Evolutionary conservation across 176 grass and related monocot species (phyloP).

Genomic region (sorghum (Sorghum bicolor)): Sorghum_bicolor_NCBIv3 NC_012870.2:7052501-7053000

Average conservation of each 20-base stretch:
- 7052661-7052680: not conserved
- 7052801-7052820: conserved; percentile 29
- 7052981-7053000: not conserved
- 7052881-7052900: conserved; percentile 49
- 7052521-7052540: not conserved
- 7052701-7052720: conserved; percentile 34
- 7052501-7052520: not conserved
- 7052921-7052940: not conserved
- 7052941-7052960: conserved; percentile 47
- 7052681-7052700: conserved; percentile 43
- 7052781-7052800: conserved; percentile 20
- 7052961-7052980: conserved; percentile 44
- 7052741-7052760: conserved; percentile 38
- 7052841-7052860: not conserved
- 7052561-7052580: not conserved
- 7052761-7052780: conserved; percentile 14
- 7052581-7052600: not conserved
- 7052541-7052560: not conserved
- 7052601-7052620: not conserved
- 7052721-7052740: conserved; percentile 34
- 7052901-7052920: conserved; percentile 10
- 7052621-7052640: not conserved
- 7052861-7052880: conserved; percentile 45
- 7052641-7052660: not conserved
- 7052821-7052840: conserved; percentile 10